These are phyloP conservation scores for Stagonosporopsis chrysanthemi DNA, from an alignment of 2,329 filamentous ascomycete genomes.

Conservation along the genomic window DNA sequence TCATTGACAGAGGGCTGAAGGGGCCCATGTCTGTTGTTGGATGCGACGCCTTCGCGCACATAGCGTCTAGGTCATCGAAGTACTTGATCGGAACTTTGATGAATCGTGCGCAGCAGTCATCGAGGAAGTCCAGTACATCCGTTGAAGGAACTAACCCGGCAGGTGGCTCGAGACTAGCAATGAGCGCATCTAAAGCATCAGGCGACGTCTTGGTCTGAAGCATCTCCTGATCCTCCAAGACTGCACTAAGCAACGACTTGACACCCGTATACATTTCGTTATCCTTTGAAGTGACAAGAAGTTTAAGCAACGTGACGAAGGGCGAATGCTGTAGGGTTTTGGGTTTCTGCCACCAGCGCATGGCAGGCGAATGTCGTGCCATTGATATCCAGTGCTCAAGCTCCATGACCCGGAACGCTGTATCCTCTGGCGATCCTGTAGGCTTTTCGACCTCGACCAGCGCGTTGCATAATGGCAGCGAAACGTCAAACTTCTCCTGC, in stretches of 20 bases:
- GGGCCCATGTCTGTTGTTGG: constrained; percentile 32
- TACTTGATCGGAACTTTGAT: constrained; percentile 83
- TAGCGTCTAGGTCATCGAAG: constrained; percentile 71
- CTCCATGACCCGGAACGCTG: constrained; percentile 72
- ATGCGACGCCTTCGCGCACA: constrained; percentile 36
- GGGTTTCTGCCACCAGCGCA: constrained; percentile 87
- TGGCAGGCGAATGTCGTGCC: constrained; percentile 79
- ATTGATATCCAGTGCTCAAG: constrained; percentile 83
- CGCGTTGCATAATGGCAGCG: constrained; percentile 73
- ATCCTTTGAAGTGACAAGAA: constrained; percentile 60
- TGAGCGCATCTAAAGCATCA: constrained; percentile 54
- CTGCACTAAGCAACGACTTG: constrained; percentile 64
- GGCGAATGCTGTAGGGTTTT: constrained; percentile 71
- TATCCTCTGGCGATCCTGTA: constrained; percentile 51
- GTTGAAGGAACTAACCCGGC: constrained; percentile 34
- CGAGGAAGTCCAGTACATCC: constrained; percentile 73
- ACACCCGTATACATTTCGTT: constrained; percentile 61
- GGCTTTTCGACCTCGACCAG: constrained; percentile 66
- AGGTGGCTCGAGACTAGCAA: constrained; percentile 57
- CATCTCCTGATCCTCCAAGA: constrained; percentile 72
- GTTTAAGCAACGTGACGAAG: constrained; percentile 73
- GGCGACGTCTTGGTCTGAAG: constrained; percentile 58
- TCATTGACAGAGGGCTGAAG: constrained; percentile 71
- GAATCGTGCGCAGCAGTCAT: constrained; percentile 81
- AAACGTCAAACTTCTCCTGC: constrained; percentile 87